Base-by-base conservation (phyloP, 768 basidiomycete species). In the Lactarius hatsudake region DNA sequence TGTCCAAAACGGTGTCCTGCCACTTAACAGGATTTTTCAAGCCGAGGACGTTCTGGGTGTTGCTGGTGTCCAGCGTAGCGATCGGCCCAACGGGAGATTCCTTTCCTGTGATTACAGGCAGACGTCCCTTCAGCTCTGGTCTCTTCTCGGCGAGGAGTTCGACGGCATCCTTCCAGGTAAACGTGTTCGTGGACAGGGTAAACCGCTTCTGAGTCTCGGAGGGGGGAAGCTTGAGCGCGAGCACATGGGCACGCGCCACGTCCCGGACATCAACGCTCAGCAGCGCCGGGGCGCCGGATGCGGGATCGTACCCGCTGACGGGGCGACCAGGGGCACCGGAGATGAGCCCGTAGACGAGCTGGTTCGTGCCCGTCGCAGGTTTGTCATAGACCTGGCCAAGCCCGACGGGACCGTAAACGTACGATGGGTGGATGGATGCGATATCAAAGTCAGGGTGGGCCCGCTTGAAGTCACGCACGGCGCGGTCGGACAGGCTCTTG, bases 401-500 rank as follows among this genome's bases (percentile, higher is more conserved):
- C 13, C 70, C 68, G 34, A 55, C 7, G 2, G 74, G 76, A 1
- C 77, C 76, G 38, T 73, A 75, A n/a, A 75, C 58, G 69, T 75
- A 74, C 0, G 77, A 74, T 7, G 77, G 76, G 34, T 75, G 72
- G 48, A 77, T 68, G 17, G 74, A 66, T 1, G 74, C 71, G 8
- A 76, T 13, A 65, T 76, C 75, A 8, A 74, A 13, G 1, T 72
- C 68, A 9, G 70, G 72, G 62, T 77, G 74, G 28, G 69, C 64
- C 5, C 66, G 69, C 5, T 71, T 74, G 60, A 74, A 76, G 28
- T 69, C 60, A 71, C 73, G 72, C 12, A 70, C 70, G 3, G 72
- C 69, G 5, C 17, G 65, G 60, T 77, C 76, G 5, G 76, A 71
- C 6, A 75, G 62, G 0, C 71, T 76, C 71, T 82, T 82, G 17